Conservation (phyloP, 345 rosid species). For the Brassica cretica region DNA sequence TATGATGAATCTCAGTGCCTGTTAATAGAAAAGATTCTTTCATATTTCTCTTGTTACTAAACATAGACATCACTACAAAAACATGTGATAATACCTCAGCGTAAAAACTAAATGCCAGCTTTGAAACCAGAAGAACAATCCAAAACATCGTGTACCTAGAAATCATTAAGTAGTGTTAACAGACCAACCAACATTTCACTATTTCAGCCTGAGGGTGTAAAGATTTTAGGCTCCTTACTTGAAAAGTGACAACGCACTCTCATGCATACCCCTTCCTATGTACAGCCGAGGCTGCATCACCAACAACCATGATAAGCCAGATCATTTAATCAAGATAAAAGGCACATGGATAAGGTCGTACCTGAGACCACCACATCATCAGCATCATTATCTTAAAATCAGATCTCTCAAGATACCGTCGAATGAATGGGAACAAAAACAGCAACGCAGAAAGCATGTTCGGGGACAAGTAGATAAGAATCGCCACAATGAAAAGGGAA, state of each 20-base stretch:
- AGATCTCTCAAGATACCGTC: constrained; percentile 53
- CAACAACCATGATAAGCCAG: constrained; percentile 19
- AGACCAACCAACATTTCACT: not conserved
- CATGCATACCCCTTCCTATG: constrained; percentile 69
- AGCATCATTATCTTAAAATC: constrained; percentile 49
- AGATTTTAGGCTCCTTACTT: constrained; percentile 43
- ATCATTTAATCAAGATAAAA: constrained; percentile 11
- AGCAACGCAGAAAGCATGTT: constrained; percentile 54
- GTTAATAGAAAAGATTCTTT: constrained; percentile 2
- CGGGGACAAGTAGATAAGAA: constrained; percentile 54
- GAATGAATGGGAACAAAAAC: constrained; percentile 54
- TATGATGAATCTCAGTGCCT: not conserved
- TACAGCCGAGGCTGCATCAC: constrained; percentile 55
- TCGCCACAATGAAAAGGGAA: constrained; percentile 47
- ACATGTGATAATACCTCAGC: constrained; percentile 56
- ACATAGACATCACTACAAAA: not conserved
- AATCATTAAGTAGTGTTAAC: constrained; percentile 14
- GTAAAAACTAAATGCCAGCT: constrained; percentile 59
- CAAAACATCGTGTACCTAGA: constrained; percentile 65
- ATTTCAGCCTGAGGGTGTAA: not conserved
- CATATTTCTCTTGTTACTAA: not conserved
- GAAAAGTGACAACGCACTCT: constrained; percentile 51
- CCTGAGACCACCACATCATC: constrained; percentile 76
- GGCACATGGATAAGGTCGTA: constrained; percentile 29
- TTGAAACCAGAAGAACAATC: constrained; percentile 52